Base-by-base conservation (phyloP, 2,329 filamentous ascomycete species). In the Lanzia echinophila region DNA sequence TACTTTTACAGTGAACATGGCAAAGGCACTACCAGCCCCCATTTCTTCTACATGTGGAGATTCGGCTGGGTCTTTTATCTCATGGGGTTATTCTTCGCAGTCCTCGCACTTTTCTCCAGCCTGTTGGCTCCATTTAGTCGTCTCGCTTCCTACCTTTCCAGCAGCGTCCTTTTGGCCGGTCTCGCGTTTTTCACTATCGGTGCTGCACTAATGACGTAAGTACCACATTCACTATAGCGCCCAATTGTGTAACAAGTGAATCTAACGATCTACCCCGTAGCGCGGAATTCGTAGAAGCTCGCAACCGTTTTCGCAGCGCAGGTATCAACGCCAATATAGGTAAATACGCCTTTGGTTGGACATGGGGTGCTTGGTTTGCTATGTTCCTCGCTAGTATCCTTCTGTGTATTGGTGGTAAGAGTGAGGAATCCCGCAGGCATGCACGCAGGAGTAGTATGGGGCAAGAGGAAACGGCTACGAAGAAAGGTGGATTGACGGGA, bases 1-100 rank as follows among this genome's bases (percentile, higher is more conserved):
- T 8, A 28, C 24, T 53, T 12, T 8, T 19, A 10, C 55, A 76
- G 86, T 36, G 72, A 73, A 10, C 76, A 83, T 62, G 81, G 73
- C 56, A 72, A 72, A 56, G 60, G 71, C 55, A 84, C 80, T 3
- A 85, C 82, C 6, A 78, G 76, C 58, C 68, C 59, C 20, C 72
- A 73, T 59, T 95, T 84, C 76, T 97, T 79, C 74, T 89, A 90
- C 72, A 78, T 94, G 67, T 95, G 90, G 74, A 83, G 92, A 39
- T 96, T 96, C 75, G 87, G 89, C 70, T 97, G 92, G 81, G 89
- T 91, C 36, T 94, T 96, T 71, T 88, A 88, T 74, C 75, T 97
- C 54, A 85, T 97, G 61, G 82, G 84, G 17, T 79, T 96, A 36
- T 83, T 96, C 76, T 94, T 95, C 69, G 81, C 81, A 58, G 77